Evolutionary conservation across 1,284 basidiomycete genomes (phyloP).

Genomic region (Cryptococcus amylolentus): DNA sequence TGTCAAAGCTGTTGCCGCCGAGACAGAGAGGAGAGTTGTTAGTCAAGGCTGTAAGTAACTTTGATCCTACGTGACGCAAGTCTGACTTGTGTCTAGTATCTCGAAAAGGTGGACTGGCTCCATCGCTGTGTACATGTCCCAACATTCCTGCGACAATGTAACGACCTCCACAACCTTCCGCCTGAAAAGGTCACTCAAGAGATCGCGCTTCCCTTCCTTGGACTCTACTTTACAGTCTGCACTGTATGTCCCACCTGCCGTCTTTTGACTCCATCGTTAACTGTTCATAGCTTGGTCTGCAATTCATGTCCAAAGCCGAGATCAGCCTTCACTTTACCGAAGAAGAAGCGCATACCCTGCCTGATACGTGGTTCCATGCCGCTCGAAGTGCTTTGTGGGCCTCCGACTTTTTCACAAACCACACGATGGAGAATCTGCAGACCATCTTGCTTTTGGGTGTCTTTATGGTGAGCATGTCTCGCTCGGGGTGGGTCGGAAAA

Average conservation of each 20-base stretch:
- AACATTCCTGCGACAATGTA: conserved; percentile 46
- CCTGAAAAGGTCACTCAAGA: conserved; percentile 40
- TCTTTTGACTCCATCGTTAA: background rate
- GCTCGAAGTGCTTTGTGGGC: conserved; percentile 46
- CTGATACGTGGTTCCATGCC: conserved; percentile 46
- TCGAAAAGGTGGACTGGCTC: conserved; percentile 50
- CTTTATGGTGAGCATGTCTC: conserved; percentile 37
- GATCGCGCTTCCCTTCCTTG: conserved; percentile 47
- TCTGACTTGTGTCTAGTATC: conserved; percentile 23
- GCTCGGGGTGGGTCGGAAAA: background rate
- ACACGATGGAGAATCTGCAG: conserved; percentile 47
- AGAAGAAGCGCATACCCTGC: conserved; percentile 39
- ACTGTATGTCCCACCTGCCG: conserved; percentile 28
- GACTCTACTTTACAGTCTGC: conserved; percentile 46
- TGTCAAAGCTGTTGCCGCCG: conserved; percentile 44
- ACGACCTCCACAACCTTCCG: conserved; percentile 48
- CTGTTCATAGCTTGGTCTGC: conserved; percentile 39
- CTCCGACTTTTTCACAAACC: conserved; percentile 48
- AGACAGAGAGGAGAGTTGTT: conserved; percentile 43
- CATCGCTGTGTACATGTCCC: conserved; percentile 49
- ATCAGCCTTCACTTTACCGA: conserved; percentile 40
- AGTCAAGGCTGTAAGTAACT: conserved; percentile 38
- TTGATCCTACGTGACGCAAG: background rate
- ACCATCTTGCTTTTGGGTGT: conserved; percentile 46
- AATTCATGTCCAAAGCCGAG: conserved; percentile 47